Evolutionary conservation across 1,284 basidiomycete species (phyloP).

Genomic region (Ustilago curta): DNA sequence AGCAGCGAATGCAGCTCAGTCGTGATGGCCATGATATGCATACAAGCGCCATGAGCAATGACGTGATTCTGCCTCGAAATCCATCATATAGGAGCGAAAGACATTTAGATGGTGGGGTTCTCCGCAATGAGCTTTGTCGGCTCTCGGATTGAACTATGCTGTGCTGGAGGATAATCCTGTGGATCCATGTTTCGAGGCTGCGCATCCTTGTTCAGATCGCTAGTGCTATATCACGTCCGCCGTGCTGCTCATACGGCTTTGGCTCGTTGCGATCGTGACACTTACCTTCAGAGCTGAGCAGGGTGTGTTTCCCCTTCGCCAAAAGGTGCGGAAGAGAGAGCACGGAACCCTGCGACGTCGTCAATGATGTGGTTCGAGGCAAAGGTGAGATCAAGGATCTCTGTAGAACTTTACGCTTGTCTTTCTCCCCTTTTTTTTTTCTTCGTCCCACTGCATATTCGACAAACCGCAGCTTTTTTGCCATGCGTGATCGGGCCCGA

Average conservation of each 20-base stretch:
- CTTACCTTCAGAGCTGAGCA: slow-evolving; percentile 1
- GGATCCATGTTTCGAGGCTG: slow-evolving; percentile 17
- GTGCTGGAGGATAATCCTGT: slow-evolving; percentile 54
- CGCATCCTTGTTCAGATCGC: background rate
- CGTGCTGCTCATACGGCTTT: background rate
- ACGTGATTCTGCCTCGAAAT: slow-evolving; percentile 7
- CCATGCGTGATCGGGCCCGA: too few relatives aligned
- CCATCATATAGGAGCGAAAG: slow-evolving; percentile 68
- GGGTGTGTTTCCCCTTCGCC: background rate
- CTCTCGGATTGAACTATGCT: slow-evolving; percentile 66
- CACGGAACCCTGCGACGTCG: too few relatives aligned
- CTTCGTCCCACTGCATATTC: too few relatives aligned
- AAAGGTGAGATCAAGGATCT: too few relatives aligned
- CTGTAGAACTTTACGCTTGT: too few relatives aligned
- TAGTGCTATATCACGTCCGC: background rate
- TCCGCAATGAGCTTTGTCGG: slow-evolving; percentile 54
- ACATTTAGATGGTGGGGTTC: slow-evolving; percentile 64
- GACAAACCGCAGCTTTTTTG: too few relatives aligned
- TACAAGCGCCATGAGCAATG: background rate
- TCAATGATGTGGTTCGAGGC: too few relatives aligned
- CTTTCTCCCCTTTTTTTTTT: too few relatives aligned
- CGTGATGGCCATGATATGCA: background rate
- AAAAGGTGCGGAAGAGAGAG: too few relatives aligned
- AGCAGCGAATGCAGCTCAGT: background rate
- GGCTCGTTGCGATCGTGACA: background rate